phyloP scores from a whole-genome alignment of 2,329 filamentous ascomycete species.

The Penicillium sp. region DNA sequence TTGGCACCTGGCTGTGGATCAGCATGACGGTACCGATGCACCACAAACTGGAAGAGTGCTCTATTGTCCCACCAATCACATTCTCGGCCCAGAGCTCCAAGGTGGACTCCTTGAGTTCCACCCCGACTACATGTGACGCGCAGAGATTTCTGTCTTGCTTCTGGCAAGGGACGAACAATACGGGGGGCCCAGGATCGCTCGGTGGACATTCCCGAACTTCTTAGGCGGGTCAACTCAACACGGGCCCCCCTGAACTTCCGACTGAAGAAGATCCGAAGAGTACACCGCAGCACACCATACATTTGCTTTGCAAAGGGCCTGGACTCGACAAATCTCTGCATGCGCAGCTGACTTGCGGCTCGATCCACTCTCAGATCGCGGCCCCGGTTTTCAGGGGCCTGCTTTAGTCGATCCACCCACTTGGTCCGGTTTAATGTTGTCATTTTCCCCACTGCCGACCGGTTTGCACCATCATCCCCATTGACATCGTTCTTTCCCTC shows the following conservation, averaged over 20 bases:
- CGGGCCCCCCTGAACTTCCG: no score
- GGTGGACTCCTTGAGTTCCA: conserved; percentile 16
- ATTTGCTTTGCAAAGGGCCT: neutral
- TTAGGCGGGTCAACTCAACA: no score
- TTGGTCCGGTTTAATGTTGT: conserved; percentile 1
- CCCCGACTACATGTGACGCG: conserved; percentile 37
- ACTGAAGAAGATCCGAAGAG: no score
- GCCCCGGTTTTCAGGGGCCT: conserved; percentile 21
- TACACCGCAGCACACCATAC: no score
- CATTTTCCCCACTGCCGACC: neutral
- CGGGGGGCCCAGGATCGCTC: neutral
- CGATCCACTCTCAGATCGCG: conserved; percentile 19
- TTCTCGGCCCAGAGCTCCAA: conserved; percentile 22
- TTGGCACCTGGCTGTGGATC: conserved; percentile 31
- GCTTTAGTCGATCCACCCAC: conserved; percentile 10
- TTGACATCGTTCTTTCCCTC: no score
- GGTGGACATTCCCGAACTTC: neutral
- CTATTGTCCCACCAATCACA: conserved; percentile 36
- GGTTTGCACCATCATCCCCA: neutral
- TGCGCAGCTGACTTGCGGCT: conserved; percentile 25
- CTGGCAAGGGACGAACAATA: neutral
- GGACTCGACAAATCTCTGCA: conserved; percentile 17
- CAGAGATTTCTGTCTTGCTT: conserved; percentile 32
- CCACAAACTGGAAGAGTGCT: conserved; percentile 11
- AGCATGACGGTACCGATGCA: conserved; percentile 28